Percentiles rank a stretch among this genome's conserved stretches.
phyloP scores from a whole-genome alignment of 1,284 basidiomycete species.

The Pyrrhoderma noxium region DNA sequence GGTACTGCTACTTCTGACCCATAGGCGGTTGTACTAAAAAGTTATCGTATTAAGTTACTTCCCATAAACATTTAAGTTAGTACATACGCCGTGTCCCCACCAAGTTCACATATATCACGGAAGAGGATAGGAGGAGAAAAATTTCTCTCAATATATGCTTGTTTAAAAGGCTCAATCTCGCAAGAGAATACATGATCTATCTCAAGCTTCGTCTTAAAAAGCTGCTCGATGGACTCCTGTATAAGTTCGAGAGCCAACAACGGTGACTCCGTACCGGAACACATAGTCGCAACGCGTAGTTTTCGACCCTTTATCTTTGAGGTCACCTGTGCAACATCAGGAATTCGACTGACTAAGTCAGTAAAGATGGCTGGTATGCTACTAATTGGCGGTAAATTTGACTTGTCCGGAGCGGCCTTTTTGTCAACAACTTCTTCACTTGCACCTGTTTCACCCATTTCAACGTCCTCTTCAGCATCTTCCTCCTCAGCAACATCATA shows the following conservation, averaged over 20 bases:
- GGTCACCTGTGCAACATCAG: conserved; percentile 62
- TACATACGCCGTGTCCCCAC: conserved; percentile 65
- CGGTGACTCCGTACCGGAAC: conserved; percentile 93
- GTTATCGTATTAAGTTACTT: conserved; percentile 17
- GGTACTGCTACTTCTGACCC: conserved; percentile 82
- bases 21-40: conserved; percentile 78
- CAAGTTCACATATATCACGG: conserved; percentile 90
- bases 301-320: conserved; percentile 73
- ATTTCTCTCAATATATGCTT: conserved; percentile 96
- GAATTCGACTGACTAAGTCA: conserved; percentile 72
- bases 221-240: conserved; percentile 64
- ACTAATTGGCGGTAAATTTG: conserved; percentile 73
- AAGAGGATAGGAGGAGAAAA: conserved; percentile 89
- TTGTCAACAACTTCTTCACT: conserved; percentile 25
- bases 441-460: conserved; percentile 37
- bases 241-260: conserved; percentile 86
- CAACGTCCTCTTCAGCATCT: conserved; percentile 23
- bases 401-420: conserved; percentile 41
- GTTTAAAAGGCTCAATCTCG: conserved; percentile 97
- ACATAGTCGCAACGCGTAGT: conserved; percentile 94
- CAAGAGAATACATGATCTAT: conserved; percentile 95
- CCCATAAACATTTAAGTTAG: conserved; percentile 3
- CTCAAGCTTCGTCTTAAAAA: conserved; percentile 58
- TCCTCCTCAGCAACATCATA: conserved; percentile 10
- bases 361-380: conserved; percentile 80